Evolutionary conservation across 768 basidiomycete species (phyloP).

Genomic region (Mycena amicta): DNA sequence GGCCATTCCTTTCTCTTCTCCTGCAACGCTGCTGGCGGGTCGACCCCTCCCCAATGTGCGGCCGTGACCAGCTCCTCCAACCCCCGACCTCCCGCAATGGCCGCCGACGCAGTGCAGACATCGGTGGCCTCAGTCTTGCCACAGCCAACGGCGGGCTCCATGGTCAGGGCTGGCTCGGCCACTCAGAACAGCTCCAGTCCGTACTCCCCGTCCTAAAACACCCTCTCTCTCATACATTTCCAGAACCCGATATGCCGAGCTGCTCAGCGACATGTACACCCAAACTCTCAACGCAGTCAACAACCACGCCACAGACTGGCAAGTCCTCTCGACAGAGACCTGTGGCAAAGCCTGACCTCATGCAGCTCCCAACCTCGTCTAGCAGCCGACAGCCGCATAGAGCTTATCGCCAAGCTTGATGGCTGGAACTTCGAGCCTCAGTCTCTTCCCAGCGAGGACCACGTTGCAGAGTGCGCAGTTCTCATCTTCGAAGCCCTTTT

Average conservation of each 20-base stretch:
- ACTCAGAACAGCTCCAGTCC: constrained; percentile 51
- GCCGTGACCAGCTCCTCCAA: constrained; percentile 16
- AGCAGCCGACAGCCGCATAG: constrained; percentile 50
- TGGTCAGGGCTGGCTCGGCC: constrained; percentile 74
- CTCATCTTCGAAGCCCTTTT: constrained; percentile 87
- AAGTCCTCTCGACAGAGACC: constrained; percentile 22
- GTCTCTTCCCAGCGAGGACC: constrained; percentile 69
- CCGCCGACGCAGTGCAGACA: constrained; percentile 80
- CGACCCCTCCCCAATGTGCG: constrained; percentile 18
- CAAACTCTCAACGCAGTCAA: constrained; percentile 77
- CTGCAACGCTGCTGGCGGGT: neutral
- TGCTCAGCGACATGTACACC: constrained; percentile 82
- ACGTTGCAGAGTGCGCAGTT: constrained; percentile 78
- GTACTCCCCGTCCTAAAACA: constrained; percentile 27
- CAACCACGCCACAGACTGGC: constrained; percentile 50
- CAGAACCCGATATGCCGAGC: constrained; percentile 73
- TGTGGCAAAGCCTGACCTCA: constrained; percentile 1
- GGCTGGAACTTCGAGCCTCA: constrained; percentile 93
- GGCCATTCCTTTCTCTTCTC: neutral
- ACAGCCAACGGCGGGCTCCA: constrained; percentile 55
- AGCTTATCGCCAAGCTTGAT: constrained; percentile 69
- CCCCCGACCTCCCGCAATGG: constrained; percentile 20
- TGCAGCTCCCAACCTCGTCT: constrained; percentile 41
- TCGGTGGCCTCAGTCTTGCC: constrained; percentile 86
- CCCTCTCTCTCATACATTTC: neutral